Percentiles rank a stretch among this genome's conserved stretches.
Conservation (phyloP, 2,329 filamentous ascomycete species). For the Amesomyces nigricolor region DNA sequence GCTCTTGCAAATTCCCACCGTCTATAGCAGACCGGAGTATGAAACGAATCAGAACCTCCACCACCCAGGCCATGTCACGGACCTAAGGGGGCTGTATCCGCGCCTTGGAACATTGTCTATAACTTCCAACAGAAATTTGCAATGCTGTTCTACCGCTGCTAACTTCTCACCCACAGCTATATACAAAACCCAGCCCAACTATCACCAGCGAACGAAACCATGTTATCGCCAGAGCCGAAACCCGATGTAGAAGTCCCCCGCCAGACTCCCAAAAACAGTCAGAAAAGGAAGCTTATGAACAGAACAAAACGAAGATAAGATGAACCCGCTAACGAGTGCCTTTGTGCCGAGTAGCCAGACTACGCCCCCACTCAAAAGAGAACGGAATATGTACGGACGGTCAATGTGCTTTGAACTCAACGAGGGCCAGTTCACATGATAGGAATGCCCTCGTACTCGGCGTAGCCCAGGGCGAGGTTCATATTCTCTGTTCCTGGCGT, state of each 20-base stretch:
- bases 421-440: constrained; percentile 33
- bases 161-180: not conserved
- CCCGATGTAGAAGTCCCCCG: not conserved
- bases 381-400: constrained; percentile 1
- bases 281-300: too few relatives aligned
- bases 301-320: not conserved
- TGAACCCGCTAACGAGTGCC: not conserved
- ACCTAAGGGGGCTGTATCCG: not conserved
- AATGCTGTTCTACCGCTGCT: not conserved
- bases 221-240: not conserved
- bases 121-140: too few relatives aligned
- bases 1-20: too few relatives aligned
- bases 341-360: too few relatives aligned
- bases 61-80: too few relatives aligned
- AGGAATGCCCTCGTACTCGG: constrained; percentile 83
- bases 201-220: not conserved
- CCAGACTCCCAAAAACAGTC: not conserved
- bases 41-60: too few relatives aligned
- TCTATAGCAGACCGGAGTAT: too few relatives aligned
- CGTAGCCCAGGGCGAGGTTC: constrained; percentile 85
- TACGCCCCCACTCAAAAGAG: not conserved
- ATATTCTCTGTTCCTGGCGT: constrained; percentile 65
- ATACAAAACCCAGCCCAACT: constrained; percentile 7
- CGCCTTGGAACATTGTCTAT: too few relatives aligned
- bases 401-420: too few relatives aligned